These are phyloP conservation scores for Albugo laibachii DNA, from an alignment of 352 stramenopile species.

Conservation along the genomic window DNA sequence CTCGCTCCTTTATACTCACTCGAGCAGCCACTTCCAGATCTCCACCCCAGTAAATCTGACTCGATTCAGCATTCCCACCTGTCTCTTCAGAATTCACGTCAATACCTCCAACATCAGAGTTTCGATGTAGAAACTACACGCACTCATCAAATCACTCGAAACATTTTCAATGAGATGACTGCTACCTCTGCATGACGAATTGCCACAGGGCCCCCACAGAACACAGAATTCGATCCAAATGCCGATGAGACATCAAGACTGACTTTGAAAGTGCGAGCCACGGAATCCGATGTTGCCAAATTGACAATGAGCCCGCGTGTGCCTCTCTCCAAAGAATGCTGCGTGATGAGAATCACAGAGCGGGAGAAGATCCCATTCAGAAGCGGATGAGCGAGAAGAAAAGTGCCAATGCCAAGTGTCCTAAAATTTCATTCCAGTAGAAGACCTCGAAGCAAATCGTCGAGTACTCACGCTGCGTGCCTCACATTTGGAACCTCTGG, in stretches of 20 bases:
- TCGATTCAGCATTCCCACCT: slow-evolving; percentile 13
- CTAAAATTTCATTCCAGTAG: slow-evolving; percentile 1
- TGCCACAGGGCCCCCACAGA: slow-evolving; percentile 43
- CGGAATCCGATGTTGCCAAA: neutral
- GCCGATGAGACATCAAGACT: too few species aligned
- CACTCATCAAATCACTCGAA: slow-evolving; percentile 1
- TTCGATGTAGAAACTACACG: slow-evolving; percentile 29
- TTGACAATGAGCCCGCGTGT: slow-evolving; percentile 54
- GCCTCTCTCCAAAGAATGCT: slow-evolving; percentile 23
- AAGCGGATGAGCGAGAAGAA: slow-evolving; percentile 55
- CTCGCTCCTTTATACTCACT: slow-evolving; percentile 25
- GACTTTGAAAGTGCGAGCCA: too few species aligned
- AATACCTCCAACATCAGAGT: slow-evolving; percentile 38
- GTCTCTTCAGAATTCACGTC: slow-evolving; percentile 8
- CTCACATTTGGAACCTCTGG: neutral
- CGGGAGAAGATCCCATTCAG: slow-evolving; percentile 47
- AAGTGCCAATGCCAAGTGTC: slow-evolving; percentile 22
- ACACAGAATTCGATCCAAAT: neutral
- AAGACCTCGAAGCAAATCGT: slow-evolving; percentile 1
- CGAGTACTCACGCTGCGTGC: slow-evolving; percentile 3
- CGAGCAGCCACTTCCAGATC: slow-evolving; percentile 42
- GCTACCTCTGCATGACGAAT: neutral
- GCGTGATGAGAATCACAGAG: slow-evolving; percentile 50
- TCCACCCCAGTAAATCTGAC: slow-evolving; percentile 38
- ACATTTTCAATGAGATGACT: neutral